These are phyloP conservation scores for Stentor coeruleus DNA, from an alignment of 73 alveolate genomes.

Conservation along the genomic window DNA sequence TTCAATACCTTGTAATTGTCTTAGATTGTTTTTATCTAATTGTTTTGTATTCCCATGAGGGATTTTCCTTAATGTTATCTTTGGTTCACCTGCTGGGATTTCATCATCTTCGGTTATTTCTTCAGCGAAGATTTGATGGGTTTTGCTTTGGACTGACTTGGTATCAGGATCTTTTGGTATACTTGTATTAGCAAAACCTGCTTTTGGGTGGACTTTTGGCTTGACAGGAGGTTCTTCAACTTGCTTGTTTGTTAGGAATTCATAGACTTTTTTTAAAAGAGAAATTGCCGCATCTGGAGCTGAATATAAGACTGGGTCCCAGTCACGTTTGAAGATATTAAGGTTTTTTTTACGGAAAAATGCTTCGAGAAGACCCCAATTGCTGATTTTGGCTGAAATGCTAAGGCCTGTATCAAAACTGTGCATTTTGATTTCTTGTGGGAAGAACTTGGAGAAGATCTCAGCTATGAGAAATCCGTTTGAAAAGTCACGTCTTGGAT, in stretches of 20 bases:
- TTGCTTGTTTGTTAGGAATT: slow-evolving; percentile 49
- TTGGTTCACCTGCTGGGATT: not conserved
- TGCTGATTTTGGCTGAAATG: slow-evolving; percentile 53
- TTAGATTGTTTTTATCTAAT: not conserved
- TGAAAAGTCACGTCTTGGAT: slow-evolving; percentile 77
- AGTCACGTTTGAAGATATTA: slow-evolving; percentile 53
- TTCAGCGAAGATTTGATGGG: not conserved
- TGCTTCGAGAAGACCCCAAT: slow-evolving; percentile 68
- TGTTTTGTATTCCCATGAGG: slow-evolving; percentile 11
- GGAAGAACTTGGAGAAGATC: slow-evolving; percentile 86
- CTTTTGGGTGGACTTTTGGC: slow-evolving; percentile 11
- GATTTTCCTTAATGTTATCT: not conserved
- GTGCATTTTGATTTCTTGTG: slow-evolving; percentile 78
- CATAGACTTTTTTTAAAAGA: slow-evolving; percentile 54
- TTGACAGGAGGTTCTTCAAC: slow-evolving; percentile 25
- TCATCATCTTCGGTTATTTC: slow-evolving; percentile 6
- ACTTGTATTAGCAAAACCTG: not conserved
- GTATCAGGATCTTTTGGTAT: not conserved
- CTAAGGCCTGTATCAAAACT: slow-evolving; percentile 71
- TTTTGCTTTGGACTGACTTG: not conserved
- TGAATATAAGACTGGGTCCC: slow-evolving; percentile 48
- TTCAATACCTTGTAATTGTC: slow-evolving; percentile 45
- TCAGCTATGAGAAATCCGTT: slow-evolving; percentile 95
- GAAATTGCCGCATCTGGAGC: slow-evolving; percentile 49
- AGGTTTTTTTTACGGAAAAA: slow-evolving; percentile 51